These are phyloP conservation scores for Aureobasidium namibiae DNA, from an alignment of 2,329 filamentous ascomycete species.

Conservation along the genomic window DNA sequence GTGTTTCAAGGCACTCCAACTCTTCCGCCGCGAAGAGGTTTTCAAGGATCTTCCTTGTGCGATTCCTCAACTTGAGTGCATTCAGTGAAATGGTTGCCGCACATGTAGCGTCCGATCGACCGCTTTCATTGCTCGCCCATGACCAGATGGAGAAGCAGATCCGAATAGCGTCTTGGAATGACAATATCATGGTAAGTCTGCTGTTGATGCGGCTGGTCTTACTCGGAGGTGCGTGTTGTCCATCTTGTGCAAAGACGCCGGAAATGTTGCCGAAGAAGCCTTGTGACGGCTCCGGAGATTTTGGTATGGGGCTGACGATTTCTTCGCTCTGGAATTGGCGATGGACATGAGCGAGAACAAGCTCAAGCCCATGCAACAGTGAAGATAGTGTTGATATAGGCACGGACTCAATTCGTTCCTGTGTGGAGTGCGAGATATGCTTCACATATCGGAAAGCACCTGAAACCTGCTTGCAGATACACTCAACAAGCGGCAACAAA, in stretches of 20 bases:
- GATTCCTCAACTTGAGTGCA: constrained; percentile 81
- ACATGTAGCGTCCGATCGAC: constrained; percentile 56
- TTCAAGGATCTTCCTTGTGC: constrained; percentile 78
- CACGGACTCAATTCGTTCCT: constrained; percentile 21
- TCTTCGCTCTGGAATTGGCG: constrained; percentile 62
- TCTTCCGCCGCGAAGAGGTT: constrained; percentile 89
- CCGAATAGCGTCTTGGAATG: constrained; percentile 89
- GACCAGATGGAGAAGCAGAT: constrained; percentile 93
- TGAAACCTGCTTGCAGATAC: constrained; percentile 71
- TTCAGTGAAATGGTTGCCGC: constrained; percentile 78
- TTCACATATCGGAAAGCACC: constrained; percentile 64
- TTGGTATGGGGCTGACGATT: constrained; percentile 56
- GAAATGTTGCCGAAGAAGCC: constrained; percentile 92
- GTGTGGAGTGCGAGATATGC: constrained; percentile 43
- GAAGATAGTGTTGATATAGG: constrained; percentile 59
- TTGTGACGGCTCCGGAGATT: constrained; percentile 74
- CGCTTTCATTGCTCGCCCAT: constrained; percentile 62
- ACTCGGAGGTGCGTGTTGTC: constrained; percentile 48
- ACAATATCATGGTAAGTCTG: constrained; percentile 84
- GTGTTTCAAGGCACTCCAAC: constrained; percentile 84
- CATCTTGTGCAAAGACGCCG: constrained; percentile 75
- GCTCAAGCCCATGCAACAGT: constrained; percentile 88
- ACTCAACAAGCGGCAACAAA: constrained; percentile 82
- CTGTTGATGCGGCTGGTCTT: constrained; percentile 86
- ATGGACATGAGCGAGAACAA: constrained; percentile 79